A percentile compares a stretch with the other conserved stretches of the same genome.
Evolutionary conservation across 2,329 filamentous ascomycete species (phyloP).

Genomic region (Clathrospora elynae): DNA sequence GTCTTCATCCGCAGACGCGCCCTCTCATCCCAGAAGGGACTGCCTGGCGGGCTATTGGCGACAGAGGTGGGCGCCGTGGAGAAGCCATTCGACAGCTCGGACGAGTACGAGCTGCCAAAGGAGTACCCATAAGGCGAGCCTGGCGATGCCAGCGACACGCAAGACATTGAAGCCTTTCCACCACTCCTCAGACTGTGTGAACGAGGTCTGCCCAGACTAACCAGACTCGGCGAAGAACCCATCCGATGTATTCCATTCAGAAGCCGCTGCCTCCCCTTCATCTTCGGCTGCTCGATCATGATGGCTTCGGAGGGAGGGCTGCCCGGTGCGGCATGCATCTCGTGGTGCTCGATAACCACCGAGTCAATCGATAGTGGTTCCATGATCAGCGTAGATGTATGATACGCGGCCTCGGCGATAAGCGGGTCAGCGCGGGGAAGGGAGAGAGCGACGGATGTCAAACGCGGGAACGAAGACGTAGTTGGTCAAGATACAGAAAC

Average conservation of each 20-base stretch:
- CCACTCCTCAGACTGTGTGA: conserved; percentile 69
- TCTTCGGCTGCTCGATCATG: conserved; percentile 55
- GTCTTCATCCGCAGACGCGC: conserved; percentile 62
- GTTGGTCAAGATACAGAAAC: conserved; percentile 8
- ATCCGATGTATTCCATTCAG: conserved; percentile 79
- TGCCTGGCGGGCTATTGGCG: conserved; percentile 54
- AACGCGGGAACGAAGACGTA: conserved; percentile 3
- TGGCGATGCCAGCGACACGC: conserved; percentile 63
- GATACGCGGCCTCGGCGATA: conserved; percentile 10
- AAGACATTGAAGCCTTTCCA: conserved; percentile 68
- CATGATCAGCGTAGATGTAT: conserved; percentile 28
- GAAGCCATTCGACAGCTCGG: conserved; percentile 62
- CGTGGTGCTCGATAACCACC: conserved; percentile 42
- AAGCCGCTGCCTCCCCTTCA: conserved; percentile 71
- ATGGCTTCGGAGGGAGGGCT: conserved; percentile 35
- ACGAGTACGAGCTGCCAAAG: conserved; percentile 60
- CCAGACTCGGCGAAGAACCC: conserved; percentile 76
- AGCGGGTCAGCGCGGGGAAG: conserved; percentile 19
- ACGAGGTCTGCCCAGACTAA: conserved; percentile 65
- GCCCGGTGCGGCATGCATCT: conserved; percentile 20
- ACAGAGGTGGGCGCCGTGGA: conserved; percentile 62
- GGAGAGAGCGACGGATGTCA: conserved; percentile 7
- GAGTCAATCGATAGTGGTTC: conserved; percentile 48
- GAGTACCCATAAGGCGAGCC: conserved; percentile 58
- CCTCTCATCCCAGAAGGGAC: conserved; percentile 58